Conservation (phyloP, 2,329 filamentous ascomycete genomes). For the Blastomyces parvus region DNA sequence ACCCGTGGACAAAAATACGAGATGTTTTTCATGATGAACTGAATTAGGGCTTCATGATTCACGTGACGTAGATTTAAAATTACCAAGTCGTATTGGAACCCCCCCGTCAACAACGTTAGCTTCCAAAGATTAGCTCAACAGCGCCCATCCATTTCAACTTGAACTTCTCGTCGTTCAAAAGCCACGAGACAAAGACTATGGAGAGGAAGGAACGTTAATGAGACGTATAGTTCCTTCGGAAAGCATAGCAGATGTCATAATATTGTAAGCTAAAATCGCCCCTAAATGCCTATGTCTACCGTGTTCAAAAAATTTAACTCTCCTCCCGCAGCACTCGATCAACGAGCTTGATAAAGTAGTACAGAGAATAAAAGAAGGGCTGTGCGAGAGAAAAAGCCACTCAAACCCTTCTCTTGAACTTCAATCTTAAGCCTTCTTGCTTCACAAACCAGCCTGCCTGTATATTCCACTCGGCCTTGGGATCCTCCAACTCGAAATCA, state of each 20-base stretch:
- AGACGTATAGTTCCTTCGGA: no score
- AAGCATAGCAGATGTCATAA: no score
- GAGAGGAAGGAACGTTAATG: no score
- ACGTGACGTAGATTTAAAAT: neutral
- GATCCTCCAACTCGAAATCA: slow-evolving; percentile 2
- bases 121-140: neutral
- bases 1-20: no score
- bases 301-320: no score
- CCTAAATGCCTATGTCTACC: no score
- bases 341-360: neutral
- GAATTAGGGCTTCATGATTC: neutral
- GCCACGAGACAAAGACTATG: no score
- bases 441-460: slow-evolving; percentile 4
- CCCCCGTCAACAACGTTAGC: no score
- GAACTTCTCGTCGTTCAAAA: no score
- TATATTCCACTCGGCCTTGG: neutral
- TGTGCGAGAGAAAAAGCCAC: neutral
- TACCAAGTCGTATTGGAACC: no score
- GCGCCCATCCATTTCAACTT: no score
- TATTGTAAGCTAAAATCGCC: no score
- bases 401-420: slow-evolving; percentile 3
- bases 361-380: neutral
- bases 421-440: slow-evolving; percentile 1
- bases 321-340: neutral
- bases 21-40: neutral